Percentiles rank a stretch among this genome's conserved stretches.
phyloP scores from a whole-genome alignment of 2,329 filamentous ascomycete genomes.

The Fusarium sp. region DNA sequence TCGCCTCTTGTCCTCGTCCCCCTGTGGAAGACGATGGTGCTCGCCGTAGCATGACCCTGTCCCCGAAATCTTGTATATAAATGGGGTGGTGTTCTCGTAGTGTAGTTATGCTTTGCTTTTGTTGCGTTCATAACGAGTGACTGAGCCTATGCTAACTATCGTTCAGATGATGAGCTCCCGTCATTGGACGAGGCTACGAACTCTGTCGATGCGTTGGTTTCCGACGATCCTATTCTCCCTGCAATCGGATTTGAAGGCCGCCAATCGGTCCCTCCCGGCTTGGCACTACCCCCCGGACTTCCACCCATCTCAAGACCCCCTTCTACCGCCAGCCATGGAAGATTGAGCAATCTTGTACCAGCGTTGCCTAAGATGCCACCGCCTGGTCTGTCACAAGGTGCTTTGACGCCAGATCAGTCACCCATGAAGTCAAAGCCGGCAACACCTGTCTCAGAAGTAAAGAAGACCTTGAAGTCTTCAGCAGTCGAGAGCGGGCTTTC shows the following conservation, averaged over 20 bases:
- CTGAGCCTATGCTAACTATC: conserved; percentile 56
- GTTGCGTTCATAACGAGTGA: conserved; percentile 33
- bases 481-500: conserved; percentile 60
- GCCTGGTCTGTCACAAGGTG: conserved; percentile 42
- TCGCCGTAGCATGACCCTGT: conserved; percentile 63
- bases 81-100: conserved; percentile 48
- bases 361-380: conserved; percentile 44
- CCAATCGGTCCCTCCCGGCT: conserved; percentile 49
- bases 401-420: conserved; percentile 51
- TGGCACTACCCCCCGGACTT: conserved; percentile 42
- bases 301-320: conserved; percentile 36
- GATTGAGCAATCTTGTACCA: conserved; percentile 41
- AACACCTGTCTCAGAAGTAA: conserved; percentile 50
- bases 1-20: conserved; percentile 50
- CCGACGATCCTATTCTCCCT: conserved; percentile 59
- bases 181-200: conserved; percentile 70
- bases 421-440: conserved; percentile 46
- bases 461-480: conserved; percentile 58
- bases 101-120: conserved; percentile 45
- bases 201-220: conserved; percentile 76
- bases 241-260: conserved; percentile 25
- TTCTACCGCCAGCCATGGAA: conserved; percentile 35
- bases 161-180: conserved; percentile 71
- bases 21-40: conserved; percentile 72
- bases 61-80: conserved; percentile 57